Evolutionary conservation across 441 rosid genomes (phyloP), one percentile per base, ranked within the genome.

Genomic region (Omphalea diandra): DNA sequence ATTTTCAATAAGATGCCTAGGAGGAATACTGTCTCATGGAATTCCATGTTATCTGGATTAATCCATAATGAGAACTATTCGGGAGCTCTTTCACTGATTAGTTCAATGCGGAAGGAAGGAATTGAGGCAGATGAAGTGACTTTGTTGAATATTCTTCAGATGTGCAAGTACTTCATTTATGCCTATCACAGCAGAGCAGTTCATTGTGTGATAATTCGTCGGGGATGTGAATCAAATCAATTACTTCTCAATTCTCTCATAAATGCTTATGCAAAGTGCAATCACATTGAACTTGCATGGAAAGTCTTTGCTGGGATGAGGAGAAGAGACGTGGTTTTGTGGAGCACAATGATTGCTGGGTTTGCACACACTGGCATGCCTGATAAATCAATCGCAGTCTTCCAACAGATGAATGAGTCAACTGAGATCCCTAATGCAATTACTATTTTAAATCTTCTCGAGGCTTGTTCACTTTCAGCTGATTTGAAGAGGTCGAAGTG

Each of bases 181-280:
- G 78, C 85, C 56, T 66, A 71, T 18, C 80, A 68, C 20, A 81
- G 88, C 74, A 87, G 85, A 77, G 86, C 88, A 31, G 68, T 87
- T 38, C 97, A 88, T 61, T 75, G 88, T 62, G 50, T 80, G 46
- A 61, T 80, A 27, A 66, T 89, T 36, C 75, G 91, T 29, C 22
- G 24, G 33, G 77, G 67, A 24, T 53, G 3, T 41, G 73, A 67
- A 62, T 55, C 69, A 24, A 74, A 67, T 52, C 63, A 62, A 20
- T 31, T 50, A 27, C 43, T 69, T 10, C 40, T 36, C 4, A 89
- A 74, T 67, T 81, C 89, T 71, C 82, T 91, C 67, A 77, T 84
- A 50, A 92, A 91, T 77, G 83, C 89, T 26, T 91, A 89, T 73
- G 78, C 83, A 33, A 82, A 76, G 68, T 88, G 88, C 67, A 33